Evolutionary conservation across 192 early-diverging fungal species (phyloP), one percentile per base, ranked within the genome.

Genomic region (Entomortierella beljakovae): DNA sequence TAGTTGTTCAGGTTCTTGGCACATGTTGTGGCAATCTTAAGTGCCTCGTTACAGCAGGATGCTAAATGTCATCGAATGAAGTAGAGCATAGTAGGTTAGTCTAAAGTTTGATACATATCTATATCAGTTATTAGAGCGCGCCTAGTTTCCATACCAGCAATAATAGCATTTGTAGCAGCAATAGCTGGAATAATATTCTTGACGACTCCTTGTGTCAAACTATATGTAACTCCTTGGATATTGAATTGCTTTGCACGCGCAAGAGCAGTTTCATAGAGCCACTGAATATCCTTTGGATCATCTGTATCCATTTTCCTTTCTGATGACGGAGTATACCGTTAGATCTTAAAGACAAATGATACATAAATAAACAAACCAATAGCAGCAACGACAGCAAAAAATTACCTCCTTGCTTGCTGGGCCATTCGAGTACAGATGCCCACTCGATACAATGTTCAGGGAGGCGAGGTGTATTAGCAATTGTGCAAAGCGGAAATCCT

Each of bases 111-210:
- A 18, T 18, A 11, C 10, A 11, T 8, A 43, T 43, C 8, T 8
- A 11, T 8, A 43, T 43, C 20, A 32, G 2, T 18, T 25, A 10
- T 2, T 4, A 43, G 42, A 8, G 42, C 42, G n/a, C 50, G 25
- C 16, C 25, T 22, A 33, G 18, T 6, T 29, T 13, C 13, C 59
- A 51, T 80, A 87, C 87, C 87, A 1, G 92, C 91, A 42, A 89
- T 92, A 48, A 95, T 85, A n/a, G 94, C 94, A 70, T 95, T 95
- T 6, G 94, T 94, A 8, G 92, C 92, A 23, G 92, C 97, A 81
- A 99, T 96, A 11, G 97, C 96, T 1, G 98, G 98, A 62, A 99
- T 98, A 59, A 98, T 98, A 82, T 97, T 97, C 84, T 99, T 99
- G 57, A 99, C 95, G 22, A 99, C 98, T 9, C 96, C 96, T 81